Base-by-base conservation (phyloP, 257 asterid species). In the Linaria vulgaris region DNA sequence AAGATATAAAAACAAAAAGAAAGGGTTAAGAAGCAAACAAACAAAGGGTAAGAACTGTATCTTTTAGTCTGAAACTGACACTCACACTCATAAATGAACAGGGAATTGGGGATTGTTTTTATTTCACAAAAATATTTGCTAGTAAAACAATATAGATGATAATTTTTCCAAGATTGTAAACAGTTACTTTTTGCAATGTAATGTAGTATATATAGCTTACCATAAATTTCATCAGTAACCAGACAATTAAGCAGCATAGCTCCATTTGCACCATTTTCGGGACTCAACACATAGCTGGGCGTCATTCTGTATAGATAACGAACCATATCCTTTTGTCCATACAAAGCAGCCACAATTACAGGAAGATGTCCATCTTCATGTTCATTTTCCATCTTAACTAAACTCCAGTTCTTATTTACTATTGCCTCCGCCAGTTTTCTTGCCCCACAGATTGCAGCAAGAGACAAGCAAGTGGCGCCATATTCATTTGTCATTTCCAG, bases 321-420 rank as follows among this genome's bases (percentile, higher is more conserved):
- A 47, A 71, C 80, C 76, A 74, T 80, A 0, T 39, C 23, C 60
- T 73, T 71, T 15, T 71, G 74, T 17, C 82, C 78, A 38, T 76
- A 76, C 45, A 67, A 43, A 3, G 80, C 82, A 38, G 80, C 85
- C 46, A 76, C 77, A 46, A 71, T 74, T 22, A 80, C 82, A 3
- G 85, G 85, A 54, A 80, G 82, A 3, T 71, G 80, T 13, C 85
- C 85, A 12, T 80, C 80, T 0, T 80, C 80, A 4, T 74, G 74
- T 0, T 64, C 78, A 43, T 53, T 76, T 19, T 12, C 30, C 37
- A 68, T 56, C 17, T 1, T 65, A 20, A 80, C 68, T 17, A 80
- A 58, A 11, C 53, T 3, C 7, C 9, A 38, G 62, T 80, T 76
- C 48, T 41, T 73, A 0, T 1, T 8, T 5, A 80, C 74, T 34